Conservation (phyloP, 257 asterid genomes). For the Nicotiana sylvestris region DNA sequence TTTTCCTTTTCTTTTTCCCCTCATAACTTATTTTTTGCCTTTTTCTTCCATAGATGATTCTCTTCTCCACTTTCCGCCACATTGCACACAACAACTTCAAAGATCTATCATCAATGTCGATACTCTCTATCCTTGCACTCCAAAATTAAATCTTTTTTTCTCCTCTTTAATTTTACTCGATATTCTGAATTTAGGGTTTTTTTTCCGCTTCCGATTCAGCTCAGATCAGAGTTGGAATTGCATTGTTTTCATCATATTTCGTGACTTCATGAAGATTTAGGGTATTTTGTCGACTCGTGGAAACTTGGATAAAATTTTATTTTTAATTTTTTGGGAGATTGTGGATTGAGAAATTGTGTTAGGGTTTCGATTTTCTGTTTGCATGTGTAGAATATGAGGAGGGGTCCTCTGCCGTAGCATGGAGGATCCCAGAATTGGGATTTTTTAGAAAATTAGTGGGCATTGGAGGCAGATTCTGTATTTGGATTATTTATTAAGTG, state of each 20-base stretch:
- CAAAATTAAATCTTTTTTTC: not conserved
- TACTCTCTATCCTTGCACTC: not conserved
- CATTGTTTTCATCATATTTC: not conserved
- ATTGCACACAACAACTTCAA: slow-evolving; percentile 13
- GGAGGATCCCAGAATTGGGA: slow-evolving; percentile 27
- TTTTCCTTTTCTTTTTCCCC: not conserved
- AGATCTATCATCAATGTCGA: slow-evolving; percentile 20
- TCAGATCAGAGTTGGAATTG: slow-evolving; percentile 23
- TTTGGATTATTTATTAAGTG: slow-evolving; percentile 8
- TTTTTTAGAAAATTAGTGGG: slow-evolving; percentile 5
- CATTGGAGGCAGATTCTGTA: slow-evolving; percentile 11
- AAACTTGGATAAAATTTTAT: slow-evolving; percentile 4
- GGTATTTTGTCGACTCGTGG: not conserved
- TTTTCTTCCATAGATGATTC: slow-evolving; percentile 14
- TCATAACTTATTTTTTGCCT: not conserved
- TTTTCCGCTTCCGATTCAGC: not conserved
- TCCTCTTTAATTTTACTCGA: not conserved
- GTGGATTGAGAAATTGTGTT: slow-evolving; percentile 7
- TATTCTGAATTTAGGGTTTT: slow-evolving; percentile 18
- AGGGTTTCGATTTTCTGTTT: slow-evolving; percentile 22
- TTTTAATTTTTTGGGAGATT: not conserved
- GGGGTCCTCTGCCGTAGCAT: slow-evolving; percentile 36
- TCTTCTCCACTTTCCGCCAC: slow-evolving; percentile 15
- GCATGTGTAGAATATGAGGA: slow-evolving; percentile 23
- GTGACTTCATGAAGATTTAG: not conserved